Conservation (phyloP, 2,329 filamentous ascomycete genomes). For the Aschersonia sp. region DNA sequence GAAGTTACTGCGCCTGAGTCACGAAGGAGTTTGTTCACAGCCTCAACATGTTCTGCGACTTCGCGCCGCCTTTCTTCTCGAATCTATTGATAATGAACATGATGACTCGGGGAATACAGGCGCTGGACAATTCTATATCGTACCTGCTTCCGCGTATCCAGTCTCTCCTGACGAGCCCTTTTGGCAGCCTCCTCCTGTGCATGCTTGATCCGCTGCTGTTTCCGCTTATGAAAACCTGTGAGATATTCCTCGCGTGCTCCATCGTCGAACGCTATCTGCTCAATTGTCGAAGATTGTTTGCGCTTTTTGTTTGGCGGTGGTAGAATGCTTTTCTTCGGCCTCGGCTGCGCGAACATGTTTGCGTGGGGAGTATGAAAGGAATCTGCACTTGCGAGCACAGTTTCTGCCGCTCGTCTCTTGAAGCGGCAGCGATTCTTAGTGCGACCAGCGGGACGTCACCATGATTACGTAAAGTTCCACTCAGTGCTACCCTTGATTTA, state of each 20-base stretch:
- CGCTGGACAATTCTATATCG: background rate
- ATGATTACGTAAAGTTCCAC: background rate
- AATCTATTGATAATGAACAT: constrained; percentile 36
- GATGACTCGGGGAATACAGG: background rate
- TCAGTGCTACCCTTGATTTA: constrained; percentile 3
- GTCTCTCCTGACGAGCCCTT: constrained; percentile 62
- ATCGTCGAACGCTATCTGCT: constrained; percentile 77
- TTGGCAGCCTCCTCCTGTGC: constrained; percentile 72
- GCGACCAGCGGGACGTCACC: background rate
- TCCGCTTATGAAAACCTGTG: constrained; percentile 94
- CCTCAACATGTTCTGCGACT: constrained; percentile 66
- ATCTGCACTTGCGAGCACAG: too few relatives aligned
- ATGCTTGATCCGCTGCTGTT: constrained; percentile 68
- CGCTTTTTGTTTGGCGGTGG: constrained; percentile 51
- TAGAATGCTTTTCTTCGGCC: constrained; percentile 41
- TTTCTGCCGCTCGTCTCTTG: too few relatives aligned
- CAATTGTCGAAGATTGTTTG: constrained; percentile 44
- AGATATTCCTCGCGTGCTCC: constrained; percentile 72
- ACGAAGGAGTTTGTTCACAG: constrained; percentile 56
- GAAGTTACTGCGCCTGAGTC: constrained; percentile 35
- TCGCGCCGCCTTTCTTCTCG: constrained; percentile 71
- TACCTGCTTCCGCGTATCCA: constrained; percentile 64
- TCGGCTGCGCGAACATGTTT: constrained; percentile 39
- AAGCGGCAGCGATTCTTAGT: background rate
- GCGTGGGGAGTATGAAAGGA: too few relatives aligned